Percentiles rank a stretch among this genome's conserved stretches.
Conservation (phyloP, 1,284 basidiomycete species). For the Puccinia coronata region DNA sequence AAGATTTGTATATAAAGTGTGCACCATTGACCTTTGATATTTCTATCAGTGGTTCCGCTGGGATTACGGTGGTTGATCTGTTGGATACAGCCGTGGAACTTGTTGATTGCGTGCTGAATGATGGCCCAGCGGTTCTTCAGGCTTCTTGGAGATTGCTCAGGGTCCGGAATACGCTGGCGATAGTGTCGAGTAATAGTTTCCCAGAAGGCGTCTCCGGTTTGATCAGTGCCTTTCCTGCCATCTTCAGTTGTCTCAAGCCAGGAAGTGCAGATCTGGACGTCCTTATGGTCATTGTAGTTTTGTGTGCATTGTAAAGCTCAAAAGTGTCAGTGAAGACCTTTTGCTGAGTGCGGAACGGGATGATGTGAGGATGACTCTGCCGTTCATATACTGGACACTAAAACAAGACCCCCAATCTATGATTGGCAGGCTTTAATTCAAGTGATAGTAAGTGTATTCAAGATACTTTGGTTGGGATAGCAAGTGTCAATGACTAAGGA, state of each 20-base stretch:
- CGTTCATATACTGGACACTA: too few relatives aligned
- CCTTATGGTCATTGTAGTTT: neutral
- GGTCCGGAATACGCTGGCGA: neutral
- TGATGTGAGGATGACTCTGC: too few relatives aligned
- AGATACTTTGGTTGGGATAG: too few relatives aligned
- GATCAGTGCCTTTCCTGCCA: neutral
- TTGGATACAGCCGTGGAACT: neutral
- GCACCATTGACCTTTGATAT: neutral
- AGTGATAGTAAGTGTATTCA: too few relatives aligned
- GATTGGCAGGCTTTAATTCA: too few relatives aligned
- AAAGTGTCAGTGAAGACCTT: too few relatives aligned
- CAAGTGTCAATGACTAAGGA: too few relatives aligned
- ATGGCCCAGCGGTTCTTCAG: neutral
- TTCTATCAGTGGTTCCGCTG: neutral
- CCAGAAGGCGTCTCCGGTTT: neutral
- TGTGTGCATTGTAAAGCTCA: slow-evolving; percentile 56
- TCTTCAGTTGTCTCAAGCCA: slow-evolving; percentile 4
- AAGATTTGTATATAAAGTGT: too few relatives aligned
- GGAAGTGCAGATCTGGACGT: neutral
- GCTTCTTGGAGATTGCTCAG: neutral
- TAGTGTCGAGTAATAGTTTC: neutral
- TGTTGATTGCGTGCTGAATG: neutral
- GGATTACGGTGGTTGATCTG: neutral
- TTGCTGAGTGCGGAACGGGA: too few relatives aligned
- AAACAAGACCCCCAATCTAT: too few relatives aligned